Evolutionary conservation across 306 rosid genomes (phyloP).

Genomic region (Vigna angularis): DNA sequence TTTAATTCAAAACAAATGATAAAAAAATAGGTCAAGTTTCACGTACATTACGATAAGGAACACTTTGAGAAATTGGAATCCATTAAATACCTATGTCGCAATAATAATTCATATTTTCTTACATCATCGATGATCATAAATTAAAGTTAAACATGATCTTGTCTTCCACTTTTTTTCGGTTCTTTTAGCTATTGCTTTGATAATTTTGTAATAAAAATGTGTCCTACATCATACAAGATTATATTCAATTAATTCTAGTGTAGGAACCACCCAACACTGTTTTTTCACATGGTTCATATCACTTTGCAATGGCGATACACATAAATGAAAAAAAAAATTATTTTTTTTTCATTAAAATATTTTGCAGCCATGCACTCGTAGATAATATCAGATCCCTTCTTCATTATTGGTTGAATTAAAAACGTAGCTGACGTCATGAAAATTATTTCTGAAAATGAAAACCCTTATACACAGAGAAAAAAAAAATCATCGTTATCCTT

Average conservation of each 20-base stretch:
- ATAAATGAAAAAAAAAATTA: slow-evolving; percentile 21
- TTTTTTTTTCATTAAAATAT: slow-evolving; percentile 3
- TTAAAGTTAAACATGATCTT: slow-evolving; percentile 50
- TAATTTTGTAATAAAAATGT: slow-evolving; percentile 44
- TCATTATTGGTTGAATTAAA: slow-evolving; percentile 45
- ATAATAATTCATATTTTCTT: slow-evolving; percentile 36
- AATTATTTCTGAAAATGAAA: slow-evolving; percentile 46
- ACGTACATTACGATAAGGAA: slow-evolving; percentile 22
- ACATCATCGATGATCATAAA: slow-evolving; percentile 44
- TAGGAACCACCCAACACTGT: slow-evolving; percentile 50
- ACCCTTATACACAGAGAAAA: background rate
- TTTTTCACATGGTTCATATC: slow-evolving; percentile 51
- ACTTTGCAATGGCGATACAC: slow-evolving; percentile 36
- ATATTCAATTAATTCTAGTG: slow-evolving; percentile 40
- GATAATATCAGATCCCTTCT: slow-evolving; percentile 40
- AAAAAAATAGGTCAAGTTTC: background rate
- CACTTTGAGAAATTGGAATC: slow-evolving; percentile 37
- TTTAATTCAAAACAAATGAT: background rate
- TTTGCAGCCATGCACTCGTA: slow-evolving; percentile 44
- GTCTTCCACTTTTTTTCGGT: slow-evolving; percentile 52
- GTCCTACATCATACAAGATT: slow-evolving; percentile 46
- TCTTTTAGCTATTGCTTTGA: slow-evolving; percentile 41
- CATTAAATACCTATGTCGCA: background rate
- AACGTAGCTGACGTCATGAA: slow-evolving; percentile 28
- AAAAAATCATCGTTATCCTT: slow-evolving; percentile 20